phyloP scores from a whole-genome alignment of 2,329 filamentous ascomycete genomes.

The Colletotrichum ledebouriae region DNA sequence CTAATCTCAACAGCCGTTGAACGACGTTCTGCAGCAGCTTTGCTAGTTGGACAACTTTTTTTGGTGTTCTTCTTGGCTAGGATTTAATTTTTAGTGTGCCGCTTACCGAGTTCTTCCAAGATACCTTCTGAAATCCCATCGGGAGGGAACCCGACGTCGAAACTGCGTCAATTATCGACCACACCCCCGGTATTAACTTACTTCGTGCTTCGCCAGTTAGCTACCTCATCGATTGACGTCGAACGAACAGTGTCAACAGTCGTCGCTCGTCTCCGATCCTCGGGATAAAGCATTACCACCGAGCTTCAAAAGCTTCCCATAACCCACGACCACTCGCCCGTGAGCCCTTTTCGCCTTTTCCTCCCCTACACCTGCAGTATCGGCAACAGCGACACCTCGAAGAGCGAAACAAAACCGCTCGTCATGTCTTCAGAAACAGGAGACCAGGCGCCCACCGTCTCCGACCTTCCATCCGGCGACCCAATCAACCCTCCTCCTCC shows the following conservation, averaged over 20 bases:
- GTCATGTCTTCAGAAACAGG: constrained; percentile 41
- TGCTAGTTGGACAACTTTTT: constrained; percentile 16
- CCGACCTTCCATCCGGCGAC: constrained; percentile 54
- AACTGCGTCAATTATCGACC: constrained; percentile 16
- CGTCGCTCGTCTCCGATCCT: constrained; percentile 36
- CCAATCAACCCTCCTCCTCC: constrained; percentile 48
- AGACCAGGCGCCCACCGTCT: constrained; percentile 45
- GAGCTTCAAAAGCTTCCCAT: constrained; percentile 30
- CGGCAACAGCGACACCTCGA: background rate
- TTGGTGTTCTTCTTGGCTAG: background rate
- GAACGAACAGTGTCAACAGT: constrained; percentile 16
- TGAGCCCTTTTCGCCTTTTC: constrained; percentile 2
- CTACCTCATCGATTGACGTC: constrained; percentile 17
- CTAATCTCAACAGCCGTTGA: constrained; percentile 29
- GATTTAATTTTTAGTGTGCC: background rate
- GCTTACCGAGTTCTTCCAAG: background rate
- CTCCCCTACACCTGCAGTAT: background rate
- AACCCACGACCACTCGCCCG: constrained; percentile 3
- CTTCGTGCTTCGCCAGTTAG: constrained; percentile 15
- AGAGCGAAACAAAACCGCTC: constrained; percentile 2
- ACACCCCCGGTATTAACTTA: constrained; percentile 1
- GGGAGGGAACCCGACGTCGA: background rate
- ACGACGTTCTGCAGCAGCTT: constrained; percentile 18
- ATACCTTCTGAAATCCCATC: background rate
- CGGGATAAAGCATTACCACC: constrained; percentile 40